Conservation (phyloP, 306 rosid species). For the Morella rubra region DNA sequence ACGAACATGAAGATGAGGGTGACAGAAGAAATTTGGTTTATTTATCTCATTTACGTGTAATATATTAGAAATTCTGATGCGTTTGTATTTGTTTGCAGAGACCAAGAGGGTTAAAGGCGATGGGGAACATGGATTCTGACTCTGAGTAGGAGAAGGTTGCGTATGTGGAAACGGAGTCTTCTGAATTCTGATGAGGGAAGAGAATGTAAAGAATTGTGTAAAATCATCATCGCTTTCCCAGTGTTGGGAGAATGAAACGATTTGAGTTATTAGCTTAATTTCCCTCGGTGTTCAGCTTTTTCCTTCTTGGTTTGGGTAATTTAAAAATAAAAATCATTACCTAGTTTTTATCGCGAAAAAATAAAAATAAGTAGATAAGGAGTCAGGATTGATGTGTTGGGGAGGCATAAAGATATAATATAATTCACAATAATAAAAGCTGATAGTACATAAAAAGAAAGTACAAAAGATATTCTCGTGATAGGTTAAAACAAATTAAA, state of each 20-base stretch:
- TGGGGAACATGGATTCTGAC: conserved; percentile 84
- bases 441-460: too few species aligned
- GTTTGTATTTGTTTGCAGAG: conserved; percentile 49
- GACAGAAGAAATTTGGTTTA: too few species aligned
- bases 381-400: too few species aligned
- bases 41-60: too few species aligned
- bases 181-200: conserved; percentile 10
- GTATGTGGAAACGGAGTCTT: conserved; percentile 3
- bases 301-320: background rate
- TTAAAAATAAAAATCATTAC: background rate
- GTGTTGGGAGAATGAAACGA: conserved; percentile 24
- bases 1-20: too few species aligned
- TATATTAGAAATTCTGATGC: too few species aligned
- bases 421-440: too few species aligned
- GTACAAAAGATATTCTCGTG: too few species aligned
- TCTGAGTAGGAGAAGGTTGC: conserved; percentile 51
- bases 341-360: too few species aligned
- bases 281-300: background rate
- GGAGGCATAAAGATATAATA: too few species aligned
- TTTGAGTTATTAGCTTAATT: background rate
- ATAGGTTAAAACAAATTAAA: too few species aligned
- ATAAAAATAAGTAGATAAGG: too few species aligned
- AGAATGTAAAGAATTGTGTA: conserved; percentile 37
- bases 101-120: conserved; percentile 90
- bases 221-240: conserved; percentile 20